Conservation (phyloP, 1,284 basidiomycete genomes). For the Tausonia pullulans region DNA sequence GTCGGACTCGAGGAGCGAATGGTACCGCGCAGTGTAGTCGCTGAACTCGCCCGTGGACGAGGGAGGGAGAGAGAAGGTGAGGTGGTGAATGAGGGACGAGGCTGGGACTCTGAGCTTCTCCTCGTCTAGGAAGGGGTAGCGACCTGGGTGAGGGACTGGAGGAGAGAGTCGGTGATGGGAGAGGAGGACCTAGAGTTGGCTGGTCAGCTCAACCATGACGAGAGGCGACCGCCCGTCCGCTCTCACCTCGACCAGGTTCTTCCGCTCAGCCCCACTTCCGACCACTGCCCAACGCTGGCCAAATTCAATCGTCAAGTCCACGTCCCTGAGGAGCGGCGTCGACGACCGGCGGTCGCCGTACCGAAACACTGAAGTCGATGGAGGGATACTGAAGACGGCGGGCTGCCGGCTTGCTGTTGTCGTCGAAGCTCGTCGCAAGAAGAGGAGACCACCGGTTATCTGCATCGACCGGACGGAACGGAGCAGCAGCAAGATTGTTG, state of each 20-base stretch:
- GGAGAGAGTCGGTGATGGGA: slow-evolving; percentile 58
- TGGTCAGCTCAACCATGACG: not conserved
- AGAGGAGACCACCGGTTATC: too few relatives aligned
- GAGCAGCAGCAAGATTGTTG: too few relatives aligned
- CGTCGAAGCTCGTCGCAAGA: too few relatives aligned
- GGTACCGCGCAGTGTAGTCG: slow-evolving; percentile 83
- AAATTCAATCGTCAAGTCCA: slow-evolving; percentile 9
- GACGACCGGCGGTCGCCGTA: not conserved
- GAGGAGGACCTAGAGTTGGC: slow-evolving; percentile 45
- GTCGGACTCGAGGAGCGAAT: slow-evolving; percentile 71
- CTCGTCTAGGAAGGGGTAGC: slow-evolving; percentile 55
- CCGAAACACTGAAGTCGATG: not conserved
- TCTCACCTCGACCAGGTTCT: slow-evolving; percentile 9
- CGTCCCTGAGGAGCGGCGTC: not conserved
- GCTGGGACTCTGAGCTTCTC: slow-evolving; percentile 22
- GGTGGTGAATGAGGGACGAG: slow-evolving; percentile 42
- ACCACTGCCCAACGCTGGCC: slow-evolving; percentile 10
- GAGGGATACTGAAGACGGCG: not conserved
- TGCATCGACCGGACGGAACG: too few relatives aligned
- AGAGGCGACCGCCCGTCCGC: not conserved
- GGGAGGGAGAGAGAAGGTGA: slow-evolving; percentile 60
- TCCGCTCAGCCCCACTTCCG: slow-evolving; percentile 2
- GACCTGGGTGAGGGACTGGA: slow-evolving; percentile 44
- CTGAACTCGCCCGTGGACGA: slow-evolving; percentile 63
- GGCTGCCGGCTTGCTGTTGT: not conserved